Conservation (phyloP, 257 asterid species). For the Solanum arcanum region DNA sequence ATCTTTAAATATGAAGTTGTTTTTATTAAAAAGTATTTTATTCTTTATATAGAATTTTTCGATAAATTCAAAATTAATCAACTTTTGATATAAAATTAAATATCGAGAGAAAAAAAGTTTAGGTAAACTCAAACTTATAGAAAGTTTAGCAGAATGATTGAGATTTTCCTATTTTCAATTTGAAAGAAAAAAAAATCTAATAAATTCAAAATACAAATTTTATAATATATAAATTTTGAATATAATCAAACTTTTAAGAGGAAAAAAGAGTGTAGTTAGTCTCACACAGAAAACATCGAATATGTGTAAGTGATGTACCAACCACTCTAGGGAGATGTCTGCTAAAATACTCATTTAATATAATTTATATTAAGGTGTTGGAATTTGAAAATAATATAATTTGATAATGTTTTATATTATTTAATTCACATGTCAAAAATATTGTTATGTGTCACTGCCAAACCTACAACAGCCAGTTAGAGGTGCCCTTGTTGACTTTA, state of each 20-base stretch:
- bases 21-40: no score
- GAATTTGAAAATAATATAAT: not conserved
- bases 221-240: no score
- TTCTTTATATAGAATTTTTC: no score
- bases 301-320: not conserved
- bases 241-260: no score
- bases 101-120: no score
- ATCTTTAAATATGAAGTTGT: no score
- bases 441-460: not conserved
- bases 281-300: not conserved
- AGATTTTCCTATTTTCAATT: no score
- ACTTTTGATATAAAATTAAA: accelerated
- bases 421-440: not conserved
- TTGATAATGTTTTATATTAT: not conserved
- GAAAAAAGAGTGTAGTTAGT: no score
- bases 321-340: not conserved
- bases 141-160: no score
- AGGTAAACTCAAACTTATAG: not conserved
- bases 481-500: not conserved
- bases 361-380: not conserved
- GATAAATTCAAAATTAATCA: no score
- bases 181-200: no score
- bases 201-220: no score
- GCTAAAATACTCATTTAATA: not conserved
- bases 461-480: not conserved